These are phyloP conservation scores for Suhomyces vadensis DNA, from an alignment of 805 yeast genomes.

Conservation along the genomic window DNA sequence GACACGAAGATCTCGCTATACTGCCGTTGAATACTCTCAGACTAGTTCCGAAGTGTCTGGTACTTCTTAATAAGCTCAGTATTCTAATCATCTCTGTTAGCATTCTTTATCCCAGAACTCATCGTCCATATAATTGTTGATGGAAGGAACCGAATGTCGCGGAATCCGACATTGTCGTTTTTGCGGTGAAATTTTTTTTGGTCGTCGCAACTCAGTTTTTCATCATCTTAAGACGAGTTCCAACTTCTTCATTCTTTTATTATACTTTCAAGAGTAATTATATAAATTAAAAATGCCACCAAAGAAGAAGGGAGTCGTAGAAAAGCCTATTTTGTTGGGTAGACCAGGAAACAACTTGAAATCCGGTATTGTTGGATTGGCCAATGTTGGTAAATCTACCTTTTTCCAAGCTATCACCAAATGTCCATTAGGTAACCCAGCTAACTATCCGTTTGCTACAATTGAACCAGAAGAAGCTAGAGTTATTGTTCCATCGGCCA, in stretches of 20 bases:
- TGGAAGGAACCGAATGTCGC: neutral
- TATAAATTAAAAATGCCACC: conserved; percentile 63
- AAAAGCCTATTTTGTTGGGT: conserved; percentile 75
- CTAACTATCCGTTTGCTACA: conserved; percentile 97
- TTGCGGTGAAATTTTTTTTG: neutral
- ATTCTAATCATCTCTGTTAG: conserved; percentile 1
- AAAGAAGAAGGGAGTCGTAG: conserved; percentile 63
- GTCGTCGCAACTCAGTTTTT: neutral
- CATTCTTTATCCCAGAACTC: neutral
- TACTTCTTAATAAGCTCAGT: neutral
- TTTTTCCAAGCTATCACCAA: conserved; percentile 96
- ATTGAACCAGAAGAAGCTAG: conserved; percentile 98
- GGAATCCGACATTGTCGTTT: conserved; percentile 1
- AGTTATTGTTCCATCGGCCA: conserved; percentile 87
- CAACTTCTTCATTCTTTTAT: conserved; percentile 6
- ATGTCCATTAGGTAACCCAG: conserved; percentile 93
- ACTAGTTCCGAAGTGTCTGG: neutral
- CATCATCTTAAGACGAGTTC: neutral
- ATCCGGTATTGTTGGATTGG: conserved; percentile 90
- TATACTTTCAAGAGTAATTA: neutral
- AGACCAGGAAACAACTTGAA: conserved; percentile 60
- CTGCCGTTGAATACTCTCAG: neutral
- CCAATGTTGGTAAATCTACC: conserved; percentile 94
- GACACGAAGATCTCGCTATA: conserved; percentile 48
- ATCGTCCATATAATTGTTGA: neutral